phyloP scores from a whole-genome alignment of 192 early-diverging fungal genomes.

The Radiomyces spectabilis region DNA sequence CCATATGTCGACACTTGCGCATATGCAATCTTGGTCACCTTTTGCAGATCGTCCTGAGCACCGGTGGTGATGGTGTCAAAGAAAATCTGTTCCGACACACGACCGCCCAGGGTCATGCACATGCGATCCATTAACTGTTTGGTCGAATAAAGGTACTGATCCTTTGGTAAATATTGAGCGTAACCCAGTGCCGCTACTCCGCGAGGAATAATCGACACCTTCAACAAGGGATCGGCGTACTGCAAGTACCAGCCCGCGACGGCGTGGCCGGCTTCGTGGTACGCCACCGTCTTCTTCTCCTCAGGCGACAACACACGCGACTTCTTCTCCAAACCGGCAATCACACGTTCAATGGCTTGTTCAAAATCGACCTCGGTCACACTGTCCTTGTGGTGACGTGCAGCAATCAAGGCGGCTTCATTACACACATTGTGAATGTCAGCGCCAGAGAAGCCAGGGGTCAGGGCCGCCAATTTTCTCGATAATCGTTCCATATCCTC shows the following conservation, averaged over 20 bases:
- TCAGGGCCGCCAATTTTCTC: slow-evolving; percentile 87
- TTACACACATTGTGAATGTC: slow-evolving; percentile 99
- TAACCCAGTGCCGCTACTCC: slow-evolving; percentile 96
- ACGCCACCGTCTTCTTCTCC: slow-evolving; percentile 98
- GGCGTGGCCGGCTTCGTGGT: slow-evolving; percentile 99
- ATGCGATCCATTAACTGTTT: slow-evolving; percentile 86
- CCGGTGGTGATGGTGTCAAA: slow-evolving; percentile 93
- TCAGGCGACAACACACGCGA: slow-evolving; percentile 88
- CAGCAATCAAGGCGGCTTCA: slow-evolving; percentile 96
- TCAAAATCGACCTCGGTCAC: slow-evolving; percentile 93
- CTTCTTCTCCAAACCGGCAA: slow-evolving; percentile 98
- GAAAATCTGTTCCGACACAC: slow-evolving; percentile 86
- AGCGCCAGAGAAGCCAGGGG: slow-evolving; percentile 97
- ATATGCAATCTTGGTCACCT: slow-evolving; percentile 96
- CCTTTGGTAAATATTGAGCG: slow-evolving; percentile 98
- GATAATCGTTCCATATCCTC: slow-evolving; percentile 74
- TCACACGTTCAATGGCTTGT: slow-evolving; percentile 95
- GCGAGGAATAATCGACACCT: slow-evolving; percentile 98
- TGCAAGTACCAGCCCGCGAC: slow-evolving; percentile 97
- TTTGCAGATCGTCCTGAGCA: slow-evolving; percentile 95
- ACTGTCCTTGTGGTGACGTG: slow-evolving; percentile 66
- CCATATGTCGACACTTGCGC: slow-evolving; percentile 92
- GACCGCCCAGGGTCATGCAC: slow-evolving; percentile 85
- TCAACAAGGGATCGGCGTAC: slow-evolving; percentile 93
- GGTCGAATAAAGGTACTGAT: slow-evolving; percentile 92